Conservation (phyloP, 2,329 filamentous ascomycete genomes). For the Claviceps monticola region DNA sequence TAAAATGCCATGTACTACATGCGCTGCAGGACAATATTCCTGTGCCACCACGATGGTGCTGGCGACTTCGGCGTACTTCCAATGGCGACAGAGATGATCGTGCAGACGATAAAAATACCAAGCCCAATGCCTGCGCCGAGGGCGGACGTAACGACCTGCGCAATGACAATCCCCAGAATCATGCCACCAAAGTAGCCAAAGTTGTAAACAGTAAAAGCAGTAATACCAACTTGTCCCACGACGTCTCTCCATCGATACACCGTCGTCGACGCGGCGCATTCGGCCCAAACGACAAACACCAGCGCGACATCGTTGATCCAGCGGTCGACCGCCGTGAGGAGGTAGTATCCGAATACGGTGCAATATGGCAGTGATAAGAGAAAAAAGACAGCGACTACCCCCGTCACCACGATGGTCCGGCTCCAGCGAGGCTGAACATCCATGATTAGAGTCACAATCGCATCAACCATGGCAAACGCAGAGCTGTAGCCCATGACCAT, state of each 20-base stretch:
- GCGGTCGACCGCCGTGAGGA: conserved; percentile 38
- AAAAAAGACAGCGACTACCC: conserved; percentile 34
- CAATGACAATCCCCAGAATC: conserved; percentile 35
- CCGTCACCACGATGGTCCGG: conserved; percentile 34
- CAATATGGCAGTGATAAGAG: conserved; percentile 42
- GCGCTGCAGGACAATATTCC: conserved; percentile 21
- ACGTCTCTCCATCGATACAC: conserved; percentile 38
- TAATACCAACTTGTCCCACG: conserved; percentile 27
- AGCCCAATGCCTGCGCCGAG: conserved; percentile 37
- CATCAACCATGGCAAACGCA: conserved; percentile 45
- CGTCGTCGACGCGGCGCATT: conserved; percentile 37
- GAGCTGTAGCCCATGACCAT: conserved; percentile 44
- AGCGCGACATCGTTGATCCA: conserved; percentile 42
- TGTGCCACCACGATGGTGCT: conserved; percentile 28
- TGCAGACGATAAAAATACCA: conserved; percentile 32
- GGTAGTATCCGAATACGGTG: conserved; percentile 42
- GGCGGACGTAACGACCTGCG: conserved; percentile 29
- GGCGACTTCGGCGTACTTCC: conserved; percentile 26
- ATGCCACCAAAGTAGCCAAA: conserved; percentile 39
- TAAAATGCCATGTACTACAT: conserved; percentile 43
- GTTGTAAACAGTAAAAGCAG: conserved; percentile 31
- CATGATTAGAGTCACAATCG: conserved; percentile 37
- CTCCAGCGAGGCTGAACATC: conserved; percentile 35
- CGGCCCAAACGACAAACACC: conserved; percentile 39
- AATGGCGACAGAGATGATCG: conserved; percentile 24